These are phyloP conservation scores for Bassia scoparia DNA, from an alignment of 148 eudicot species.

Conservation along the genomic window DNA sequence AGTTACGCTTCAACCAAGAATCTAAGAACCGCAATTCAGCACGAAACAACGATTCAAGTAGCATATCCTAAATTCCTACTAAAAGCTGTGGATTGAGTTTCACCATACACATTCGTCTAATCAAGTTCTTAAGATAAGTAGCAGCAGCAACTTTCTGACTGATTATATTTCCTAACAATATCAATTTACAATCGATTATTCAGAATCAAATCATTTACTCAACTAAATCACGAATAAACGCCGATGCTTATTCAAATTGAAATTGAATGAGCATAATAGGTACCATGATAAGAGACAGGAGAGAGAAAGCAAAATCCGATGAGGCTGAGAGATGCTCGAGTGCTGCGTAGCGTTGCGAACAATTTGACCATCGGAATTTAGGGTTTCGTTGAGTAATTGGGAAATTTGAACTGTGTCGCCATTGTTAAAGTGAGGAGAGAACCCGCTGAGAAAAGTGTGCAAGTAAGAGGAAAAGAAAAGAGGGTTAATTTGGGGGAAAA, in stretches of 20 bases:
- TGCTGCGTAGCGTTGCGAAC: conserved; percentile 45
- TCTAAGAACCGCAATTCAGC: conserved; percentile 46
- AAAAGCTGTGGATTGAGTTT: conserved; percentile 27
- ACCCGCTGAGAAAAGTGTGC: conserved; percentile 11
- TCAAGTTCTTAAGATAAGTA: conserved; percentile 68
- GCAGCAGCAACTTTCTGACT: conserved; percentile 67
- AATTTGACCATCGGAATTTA: conserved; percentile 44
- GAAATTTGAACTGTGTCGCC: conserved; percentile 40
- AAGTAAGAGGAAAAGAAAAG: not conserved
- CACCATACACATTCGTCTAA: conserved; percentile 35
- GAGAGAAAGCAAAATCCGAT: conserved; percentile 26
- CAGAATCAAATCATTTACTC: not conserved
- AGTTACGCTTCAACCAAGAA: conserved; percentile 65
- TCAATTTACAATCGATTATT: not conserved
- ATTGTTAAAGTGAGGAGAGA: conserved; percentile 16
- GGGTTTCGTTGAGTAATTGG: conserved; percentile 47
- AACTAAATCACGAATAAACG: not conserved
- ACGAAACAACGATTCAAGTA: conserved; percentile 50
- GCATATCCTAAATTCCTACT: conserved; percentile 56
- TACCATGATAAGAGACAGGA: conserved; percentile 37
- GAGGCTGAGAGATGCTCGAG: conserved; percentile 36
- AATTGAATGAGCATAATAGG: not conserved
- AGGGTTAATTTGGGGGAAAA: conserved; percentile 21
- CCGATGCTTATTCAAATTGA: not conserved
- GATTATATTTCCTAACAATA: conserved; percentile 40